Evolutionary conservation across 2,329 filamentous ascomycete genomes (phyloP).

Genomic region (Harringtonia aguacate): DNA sequence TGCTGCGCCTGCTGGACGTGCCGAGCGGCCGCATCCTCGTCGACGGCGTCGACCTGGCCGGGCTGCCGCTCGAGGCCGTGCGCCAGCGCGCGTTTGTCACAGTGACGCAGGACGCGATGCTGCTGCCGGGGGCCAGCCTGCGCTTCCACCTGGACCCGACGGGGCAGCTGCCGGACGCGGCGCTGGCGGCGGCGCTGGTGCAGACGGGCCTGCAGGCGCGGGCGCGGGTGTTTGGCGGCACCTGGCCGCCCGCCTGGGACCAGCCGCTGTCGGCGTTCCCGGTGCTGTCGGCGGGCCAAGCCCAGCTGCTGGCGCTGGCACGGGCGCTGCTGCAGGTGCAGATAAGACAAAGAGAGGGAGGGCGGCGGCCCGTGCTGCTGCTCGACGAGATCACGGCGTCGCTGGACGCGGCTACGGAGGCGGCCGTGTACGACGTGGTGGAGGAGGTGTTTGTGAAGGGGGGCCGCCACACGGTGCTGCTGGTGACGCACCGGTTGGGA

Average conservation of each 20-base stretch:
- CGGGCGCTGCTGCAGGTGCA: constrained; percentile 7
- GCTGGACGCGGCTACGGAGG: constrained; percentile 8
- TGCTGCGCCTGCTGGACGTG: constrained; percentile 37
- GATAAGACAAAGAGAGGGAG: background rate
- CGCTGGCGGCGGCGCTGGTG: constrained; percentile 2
- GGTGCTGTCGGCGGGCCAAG: constrained; percentile 8
- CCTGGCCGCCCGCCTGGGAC: background rate
- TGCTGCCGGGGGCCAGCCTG: constrained; percentile 7
- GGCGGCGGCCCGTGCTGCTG: constrained; percentile 4
- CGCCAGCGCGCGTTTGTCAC: constrained; percentile 27
- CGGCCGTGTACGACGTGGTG: constrained; percentile 6
- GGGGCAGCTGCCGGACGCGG: constrained; percentile 1
- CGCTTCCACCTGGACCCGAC: constrained; percentile 10
- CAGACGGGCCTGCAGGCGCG: constrained; percentile 2
- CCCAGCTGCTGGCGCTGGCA: constrained; percentile 9
- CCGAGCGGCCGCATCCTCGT: constrained; percentile 31
- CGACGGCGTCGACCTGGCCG: constrained; percentile 34
- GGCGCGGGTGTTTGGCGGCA: background rate
- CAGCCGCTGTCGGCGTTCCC: constrained; percentile 5
- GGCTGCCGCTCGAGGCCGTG: constrained; percentile 29
- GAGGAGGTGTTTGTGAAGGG: constrained; percentile 6
- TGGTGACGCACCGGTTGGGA: constrained; percentile 9
- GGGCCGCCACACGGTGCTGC: constrained; percentile 6
- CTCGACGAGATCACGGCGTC: constrained; percentile 11
- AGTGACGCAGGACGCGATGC: constrained; percentile 20